phyloP scores from a whole-genome alignment of 345 rosid genomes.

The Ricinus communis region DNA sequence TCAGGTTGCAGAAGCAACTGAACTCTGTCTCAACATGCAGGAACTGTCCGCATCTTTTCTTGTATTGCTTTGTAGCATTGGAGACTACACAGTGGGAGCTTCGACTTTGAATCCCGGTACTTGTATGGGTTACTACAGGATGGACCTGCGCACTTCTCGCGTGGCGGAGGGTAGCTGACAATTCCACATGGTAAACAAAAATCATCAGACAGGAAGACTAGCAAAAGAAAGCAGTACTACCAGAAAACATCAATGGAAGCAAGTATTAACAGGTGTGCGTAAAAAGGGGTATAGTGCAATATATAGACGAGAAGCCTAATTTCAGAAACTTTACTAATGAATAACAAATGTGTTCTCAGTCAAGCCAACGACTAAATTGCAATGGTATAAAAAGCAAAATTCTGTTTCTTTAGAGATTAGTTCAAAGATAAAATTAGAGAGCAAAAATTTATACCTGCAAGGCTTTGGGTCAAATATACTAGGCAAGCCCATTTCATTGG shows the following conservation, averaged over 20 bases:
- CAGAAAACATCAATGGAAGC: too few relatives aligned
- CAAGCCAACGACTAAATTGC: too few relatives aligned
- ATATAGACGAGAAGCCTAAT: too few relatives aligned
- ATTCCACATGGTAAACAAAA: not conserved
- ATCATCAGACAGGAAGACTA: not conserved
- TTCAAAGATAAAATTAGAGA: too few relatives aligned
- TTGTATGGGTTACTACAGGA: constrained; percentile 27
- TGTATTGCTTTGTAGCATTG: constrained; percentile 26
- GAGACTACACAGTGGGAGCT: constrained; percentile 29
- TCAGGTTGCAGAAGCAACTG: not conserved
- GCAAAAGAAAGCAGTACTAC: not conserved
- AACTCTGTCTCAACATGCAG: constrained; percentile 14
- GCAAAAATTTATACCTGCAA: constrained; percentile 26
- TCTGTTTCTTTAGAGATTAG: too few relatives aligned
- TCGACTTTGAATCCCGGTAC: constrained; percentile 30
- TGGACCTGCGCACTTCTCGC: constrained; percentile 28
- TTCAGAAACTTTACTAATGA: too few relatives aligned
- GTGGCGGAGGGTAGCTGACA: constrained; percentile 32
- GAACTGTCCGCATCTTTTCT: constrained; percentile 5
- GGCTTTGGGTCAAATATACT: constrained; percentile 28
- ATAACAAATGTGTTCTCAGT: too few relatives aligned
- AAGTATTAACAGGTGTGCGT: too few relatives aligned
- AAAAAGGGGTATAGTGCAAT: too few relatives aligned
- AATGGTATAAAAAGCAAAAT: too few relatives aligned
- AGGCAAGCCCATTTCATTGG: constrained; percentile 30